Evolutionary conservation across 306 rosid genomes (phyloP), one percentile per base, ranked within the genome.

Genomic region (Dicorynia guianensis): DNA sequence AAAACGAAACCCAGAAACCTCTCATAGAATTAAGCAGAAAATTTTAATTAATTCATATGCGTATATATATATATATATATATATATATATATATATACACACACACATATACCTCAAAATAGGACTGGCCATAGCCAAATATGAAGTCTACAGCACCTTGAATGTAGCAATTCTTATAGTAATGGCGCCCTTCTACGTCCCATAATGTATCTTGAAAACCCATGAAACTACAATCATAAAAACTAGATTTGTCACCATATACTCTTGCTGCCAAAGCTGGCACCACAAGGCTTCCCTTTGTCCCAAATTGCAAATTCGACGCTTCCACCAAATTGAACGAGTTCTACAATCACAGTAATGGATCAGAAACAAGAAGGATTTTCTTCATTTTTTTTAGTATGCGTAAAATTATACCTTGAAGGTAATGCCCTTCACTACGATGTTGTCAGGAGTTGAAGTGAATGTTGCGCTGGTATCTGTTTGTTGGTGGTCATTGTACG

Each of bases 131-230:
- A 14, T 0, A 13, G 11, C 91, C 89, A 54, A 78, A 87, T 5
- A 87, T 85, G 36, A 87, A 82, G 57, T 87, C 89, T 4, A 82
- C 30, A 1, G 84, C 86, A 3, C 89, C 91, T 79, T 80, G 65
- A 13, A 87, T 62, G 36, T 19, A 10, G 57, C 87, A 82, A 3
- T 63, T 18, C 13, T 75, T 35, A 33, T 70, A 87, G 80, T 77
- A 80, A 74, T 85, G 91, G 11, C 86, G 85, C 10, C 91, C 91
- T 4, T 2, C 0, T 0, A 20, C 89, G 48, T 82, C 89, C 85
- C 85, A 87, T 1, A 87, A 46, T 0, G 89, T 87, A 39, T 87
- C 91, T 80, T 87, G 91, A 71, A 48, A 50, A 7, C 84, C 83
- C 18, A 65, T 0, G 69, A 86, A 86, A 2, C 80, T 74, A 53